phyloP scores from a whole-genome alignment of 371 early-diverging fungal species.

The Haplosporangium sp. region DNA sequence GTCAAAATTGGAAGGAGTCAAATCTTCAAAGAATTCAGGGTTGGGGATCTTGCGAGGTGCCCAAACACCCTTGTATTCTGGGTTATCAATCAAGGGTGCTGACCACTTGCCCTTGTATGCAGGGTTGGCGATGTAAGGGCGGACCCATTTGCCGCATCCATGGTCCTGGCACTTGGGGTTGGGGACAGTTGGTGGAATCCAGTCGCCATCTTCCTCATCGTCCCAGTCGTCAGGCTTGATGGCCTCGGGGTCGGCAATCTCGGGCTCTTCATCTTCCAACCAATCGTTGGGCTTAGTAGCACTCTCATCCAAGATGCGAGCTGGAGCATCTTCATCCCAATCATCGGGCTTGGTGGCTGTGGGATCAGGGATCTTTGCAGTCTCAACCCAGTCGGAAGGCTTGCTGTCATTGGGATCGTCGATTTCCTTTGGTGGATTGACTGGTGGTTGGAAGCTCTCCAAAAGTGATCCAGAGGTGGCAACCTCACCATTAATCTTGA shows the following conservation, averaged over 20 bases:
- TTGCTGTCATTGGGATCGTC: constrained; percentile 92
- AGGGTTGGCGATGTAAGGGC: constrained; percentile 85
- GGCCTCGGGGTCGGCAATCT: constrained; percentile 89
- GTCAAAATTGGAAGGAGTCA: constrained; percentile 71
- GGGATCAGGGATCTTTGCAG: constrained; percentile 88
- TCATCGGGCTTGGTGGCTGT: constrained; percentile 90
- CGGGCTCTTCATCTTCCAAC: constrained; percentile 82
- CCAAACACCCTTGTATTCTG: constrained; percentile 96
- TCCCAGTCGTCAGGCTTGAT: constrained; percentile 96
- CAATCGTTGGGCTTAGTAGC: constrained; percentile 95
- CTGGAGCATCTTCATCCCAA: constrained; percentile 83
- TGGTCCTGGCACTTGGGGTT: constrained; percentile 83
- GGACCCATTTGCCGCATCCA: constrained; percentile 80
- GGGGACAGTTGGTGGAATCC: constrained; percentile 83
- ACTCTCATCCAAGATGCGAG: constrained; percentile 78
- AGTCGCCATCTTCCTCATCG: constrained; percentile 89
- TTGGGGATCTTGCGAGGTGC: constrained; percentile 90
- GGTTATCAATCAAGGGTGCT: constrained; percentile 92
- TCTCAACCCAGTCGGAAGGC: constrained; percentile 97
- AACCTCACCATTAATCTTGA: constrained; percentile 84
- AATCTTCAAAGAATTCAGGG: constrained; percentile 85
- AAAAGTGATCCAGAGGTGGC: constrained; percentile 82
- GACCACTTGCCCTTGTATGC: constrained; percentile 89
- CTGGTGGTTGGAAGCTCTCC: constrained; percentile 81
- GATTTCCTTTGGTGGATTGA: constrained; percentile 93